Percentiles rank a stretch among this genome's conserved stretches.
These are phyloP conservation scores for Trichoderma harzianum DNA, from an alignment of 2,329 filamentous ascomycete genomes.

Conservation along the genomic window DNA sequence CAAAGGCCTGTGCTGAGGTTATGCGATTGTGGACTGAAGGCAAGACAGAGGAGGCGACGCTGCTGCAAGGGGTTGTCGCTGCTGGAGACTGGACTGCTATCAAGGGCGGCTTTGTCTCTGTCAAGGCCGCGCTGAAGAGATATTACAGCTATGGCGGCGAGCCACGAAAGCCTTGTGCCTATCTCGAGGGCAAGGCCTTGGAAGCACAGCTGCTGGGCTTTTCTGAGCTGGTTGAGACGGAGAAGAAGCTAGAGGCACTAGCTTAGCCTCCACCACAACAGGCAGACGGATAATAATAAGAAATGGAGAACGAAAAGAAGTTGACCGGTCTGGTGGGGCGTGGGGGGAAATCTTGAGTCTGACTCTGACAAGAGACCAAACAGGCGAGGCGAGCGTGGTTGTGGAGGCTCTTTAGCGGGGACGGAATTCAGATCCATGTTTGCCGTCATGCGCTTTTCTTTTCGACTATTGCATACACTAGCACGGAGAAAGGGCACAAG, in stretches of 20 bases:
- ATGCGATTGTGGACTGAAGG: constrained; percentile 59
- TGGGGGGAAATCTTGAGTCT: constrained; percentile 9
- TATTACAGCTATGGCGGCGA: constrained; percentile 62
- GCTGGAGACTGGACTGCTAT: constrained; percentile 68
- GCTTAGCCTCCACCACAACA: constrained; percentile 12
- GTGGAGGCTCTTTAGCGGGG: constrained; percentile 9
- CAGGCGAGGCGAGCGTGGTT: background rate
- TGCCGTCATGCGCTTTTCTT: background rate
- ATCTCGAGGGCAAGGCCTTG: constrained; percentile 26
- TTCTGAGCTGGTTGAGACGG: constrained; percentile 24
- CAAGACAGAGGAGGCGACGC: constrained; percentile 54
- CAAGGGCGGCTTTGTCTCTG: constrained; percentile 64
- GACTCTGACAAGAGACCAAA: constrained; percentile 5
- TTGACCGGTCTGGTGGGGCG: constrained; percentile 3
- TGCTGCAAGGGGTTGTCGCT: constrained; percentile 62
- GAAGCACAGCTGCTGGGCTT: constrained; percentile 23
- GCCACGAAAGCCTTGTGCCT: constrained; percentile 49
- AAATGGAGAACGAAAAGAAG: background rate
- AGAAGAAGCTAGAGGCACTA: constrained; percentile 31
- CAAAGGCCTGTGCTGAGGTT: constrained; percentile 60
- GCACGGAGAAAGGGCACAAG: background rate
- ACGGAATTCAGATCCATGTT: constrained; percentile 4
- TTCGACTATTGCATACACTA: background rate
- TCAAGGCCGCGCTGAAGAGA: constrained; percentile 61
- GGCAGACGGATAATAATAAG: background rate